Base-by-base conservation (phyloP, 2,329 filamentous ascomycete species). In the Phaeosphaeriaceae sp. region DNA sequence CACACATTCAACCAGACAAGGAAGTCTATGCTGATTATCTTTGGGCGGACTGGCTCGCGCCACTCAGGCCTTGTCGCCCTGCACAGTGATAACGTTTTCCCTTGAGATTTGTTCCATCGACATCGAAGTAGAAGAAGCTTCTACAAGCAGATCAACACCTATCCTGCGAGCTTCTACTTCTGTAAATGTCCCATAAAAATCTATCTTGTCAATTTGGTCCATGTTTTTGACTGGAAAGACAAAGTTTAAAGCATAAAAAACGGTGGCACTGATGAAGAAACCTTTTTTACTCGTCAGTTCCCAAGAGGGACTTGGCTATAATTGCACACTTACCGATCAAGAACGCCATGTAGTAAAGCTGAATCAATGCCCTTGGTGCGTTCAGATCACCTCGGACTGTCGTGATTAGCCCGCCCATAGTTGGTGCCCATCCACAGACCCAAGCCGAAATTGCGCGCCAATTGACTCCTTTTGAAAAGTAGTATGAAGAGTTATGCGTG, bases 331-430 rank as follows among this genome's bases (percentile, higher is more conserved):
- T 39, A 68, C 77, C 78, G 13, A 78, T 67, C 11, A 79, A 68
- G 50, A 80, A 80, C 0, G 78, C 76, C 66, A 77, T 75, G 48
- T 76, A 79, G 54, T 80, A 80, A 15, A 80, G 54, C 56, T 80
- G 66, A n/a, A 72, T 73, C 29, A 79, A 52, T 3, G 63, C 65
- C 23, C 64, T 64, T 3, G 76, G 68, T 3, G 75, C 73, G 44
- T 63, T 48, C 29, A 57, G 26, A 56, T 70, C 67, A 35, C 67
- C 60, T 16, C 67, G 49, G 7, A 73, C 69, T 5, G 67, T 74
- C 42, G 74, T 61, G 16, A 78, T 41, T 23, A 77, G 57, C 6
- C 76, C 74, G 7, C 77, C 70, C 37, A 80, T 70, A 0, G 74
- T 78, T 2, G 75, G 76, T 12, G 67, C 67, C 74, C 75, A 78